Conservation (phyloP, 2,329 filamentous ascomycete species). For the Aspergillus sp. region DNA sequence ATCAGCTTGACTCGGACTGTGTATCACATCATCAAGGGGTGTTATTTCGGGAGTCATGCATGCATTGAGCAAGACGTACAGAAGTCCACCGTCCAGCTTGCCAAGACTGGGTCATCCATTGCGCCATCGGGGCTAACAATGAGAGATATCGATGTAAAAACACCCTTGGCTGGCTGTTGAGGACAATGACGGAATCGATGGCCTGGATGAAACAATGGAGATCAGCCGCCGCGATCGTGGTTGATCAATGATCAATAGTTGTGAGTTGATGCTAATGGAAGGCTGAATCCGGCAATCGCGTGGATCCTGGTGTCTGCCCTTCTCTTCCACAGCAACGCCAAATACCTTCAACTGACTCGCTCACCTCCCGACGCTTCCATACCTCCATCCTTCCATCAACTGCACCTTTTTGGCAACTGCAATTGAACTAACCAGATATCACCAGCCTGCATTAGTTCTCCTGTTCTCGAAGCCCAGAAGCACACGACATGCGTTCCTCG, state of each 20-base stretch:
- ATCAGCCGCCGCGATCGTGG: neutral
- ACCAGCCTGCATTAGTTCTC: no score
- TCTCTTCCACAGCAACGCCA: neutral
- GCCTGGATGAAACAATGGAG: neutral
- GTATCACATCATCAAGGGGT: neutral
- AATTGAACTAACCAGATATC: no score
- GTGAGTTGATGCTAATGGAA: neutral
- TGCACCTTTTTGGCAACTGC: no score
- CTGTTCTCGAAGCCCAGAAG: no score
- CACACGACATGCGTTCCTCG: no score
- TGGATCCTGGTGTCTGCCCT: neutral
- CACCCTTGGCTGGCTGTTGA: neutral
- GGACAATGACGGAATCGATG: neutral
- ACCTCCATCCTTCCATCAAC: no score
- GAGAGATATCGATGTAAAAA: neutral
- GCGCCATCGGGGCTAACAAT: conserved; percentile 10
- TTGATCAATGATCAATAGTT: neutral
- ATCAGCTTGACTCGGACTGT: neutral
- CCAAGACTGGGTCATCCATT: conserved; percentile 1
- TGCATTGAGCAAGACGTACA: neutral
- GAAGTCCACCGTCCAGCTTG: neutral
- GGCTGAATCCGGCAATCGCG: neutral
- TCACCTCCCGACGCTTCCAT: no score
- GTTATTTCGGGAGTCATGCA: neutral
- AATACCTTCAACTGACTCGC: neutral